These are phyloP conservation scores for Fusarium temperatum DNA, from an alignment of 2,329 filamentous ascomycete genomes.

Conservation along the genomic window DNA sequence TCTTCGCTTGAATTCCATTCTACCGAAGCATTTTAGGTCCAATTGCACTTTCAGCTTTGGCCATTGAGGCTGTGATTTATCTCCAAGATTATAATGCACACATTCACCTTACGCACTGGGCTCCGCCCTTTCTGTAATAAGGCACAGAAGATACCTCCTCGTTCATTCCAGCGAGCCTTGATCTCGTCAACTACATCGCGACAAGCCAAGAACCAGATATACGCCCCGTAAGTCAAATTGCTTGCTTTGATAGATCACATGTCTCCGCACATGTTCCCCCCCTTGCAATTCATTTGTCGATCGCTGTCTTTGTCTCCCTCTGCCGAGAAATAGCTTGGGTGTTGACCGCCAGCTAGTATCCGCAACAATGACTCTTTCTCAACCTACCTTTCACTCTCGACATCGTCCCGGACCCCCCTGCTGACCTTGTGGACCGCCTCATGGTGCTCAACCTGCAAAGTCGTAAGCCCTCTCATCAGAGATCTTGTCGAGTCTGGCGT, in stretches of 20 bases:
- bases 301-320: slow-evolving; percentile 8
- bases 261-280: slow-evolving; percentile 13
- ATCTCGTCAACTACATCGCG: slow-evolving; percentile 40
- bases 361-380: slow-evolving; percentile 63
- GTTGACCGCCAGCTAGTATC: slow-evolving; percentile 53
- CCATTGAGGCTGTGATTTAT: neutral
- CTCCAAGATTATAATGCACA: neutral
- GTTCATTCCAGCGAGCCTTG: slow-evolving; percentile 16
- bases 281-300: slow-evolving; percentile 35
- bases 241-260: slow-evolving; percentile 15
- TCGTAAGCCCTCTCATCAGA: slow-evolving; percentile 58
- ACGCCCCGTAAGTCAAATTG: slow-evolving; percentile 45
- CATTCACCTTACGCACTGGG: neutral
- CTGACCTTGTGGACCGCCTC: slow-evolving; percentile 69
- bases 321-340: slow-evolving; percentile 14
- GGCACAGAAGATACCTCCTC: neutral
- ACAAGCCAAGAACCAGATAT: slow-evolving; percentile 48
- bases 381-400: slow-evolving; percentile 64
- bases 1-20: slow-evolving; percentile 2
- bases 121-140: slow-evolving; percentile 18
- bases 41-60: neutral
- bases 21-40: slow-evolving; percentile 6
- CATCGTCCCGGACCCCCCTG: slow-evolving; percentile 63
- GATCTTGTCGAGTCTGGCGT: slow-evolving; percentile 60
- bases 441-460: slow-evolving; percentile 64